Conservation (phyloP, 371 early-diverging fungal species). For the Circinella minor region DNA sequence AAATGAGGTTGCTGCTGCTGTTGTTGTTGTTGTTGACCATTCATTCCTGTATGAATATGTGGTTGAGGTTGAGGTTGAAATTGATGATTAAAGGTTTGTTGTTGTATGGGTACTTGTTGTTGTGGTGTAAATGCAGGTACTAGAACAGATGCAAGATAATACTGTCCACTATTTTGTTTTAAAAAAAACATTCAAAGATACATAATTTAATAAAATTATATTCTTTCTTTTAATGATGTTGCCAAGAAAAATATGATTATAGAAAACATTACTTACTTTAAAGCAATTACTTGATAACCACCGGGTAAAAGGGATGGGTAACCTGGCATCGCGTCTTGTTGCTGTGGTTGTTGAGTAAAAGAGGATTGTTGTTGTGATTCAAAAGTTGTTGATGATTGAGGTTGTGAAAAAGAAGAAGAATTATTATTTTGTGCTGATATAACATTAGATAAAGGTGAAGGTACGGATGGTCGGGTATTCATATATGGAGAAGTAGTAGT, state of each 20-base stretch:
- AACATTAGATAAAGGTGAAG: conserved; percentile 1
- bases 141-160: conserved; percentile 45
- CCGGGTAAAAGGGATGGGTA: conserved; percentile 38
- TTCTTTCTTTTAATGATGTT: background rate
- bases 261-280: conserved; percentile 36
- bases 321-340: conserved; percentile 6
- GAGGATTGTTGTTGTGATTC: background rate
- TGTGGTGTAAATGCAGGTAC: conserved; percentile 20
- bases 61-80: conserved; percentile 3
- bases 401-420: background rate
- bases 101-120: background rate
- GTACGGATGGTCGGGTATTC: no score
- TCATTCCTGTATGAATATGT: background rate
- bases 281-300: conserved; percentile 45
- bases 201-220: no score
- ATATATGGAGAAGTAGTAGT: background rate
- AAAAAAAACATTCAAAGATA: background rate
- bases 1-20: background rate
- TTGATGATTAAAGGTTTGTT: conserved; percentile 11
- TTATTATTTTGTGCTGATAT: background rate
- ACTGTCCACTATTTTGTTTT: conserved; percentile 38
- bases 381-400: background rate
- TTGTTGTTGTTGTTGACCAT: background rate
- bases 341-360: conserved; percentile 6
- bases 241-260: background rate